These are phyloP conservation scores for Juncus inflexus DNA, from an alignment of 176 grass and related monocot species.

Conservation along the genomic window DNA sequence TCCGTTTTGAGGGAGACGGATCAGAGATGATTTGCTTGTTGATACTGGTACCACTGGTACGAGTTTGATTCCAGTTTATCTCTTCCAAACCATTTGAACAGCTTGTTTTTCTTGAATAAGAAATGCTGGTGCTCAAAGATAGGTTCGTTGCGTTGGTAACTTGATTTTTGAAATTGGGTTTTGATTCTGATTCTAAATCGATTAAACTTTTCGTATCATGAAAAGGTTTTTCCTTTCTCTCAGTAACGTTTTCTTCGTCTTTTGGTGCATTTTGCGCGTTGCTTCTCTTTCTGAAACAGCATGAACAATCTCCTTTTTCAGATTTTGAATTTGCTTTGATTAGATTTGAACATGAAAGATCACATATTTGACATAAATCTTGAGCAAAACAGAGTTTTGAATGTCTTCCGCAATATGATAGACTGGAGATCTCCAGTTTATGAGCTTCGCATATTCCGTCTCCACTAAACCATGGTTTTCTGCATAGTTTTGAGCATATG, in stretches of 20 bases:
- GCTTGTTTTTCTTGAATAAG: conserved; percentile 15
- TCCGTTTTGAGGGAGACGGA: conserved; percentile 1
- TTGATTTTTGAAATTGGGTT: conserved; percentile 23
- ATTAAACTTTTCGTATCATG: conserved; percentile 32
- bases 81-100: conserved; percentile 17
- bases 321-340: conserved; percentile 25
- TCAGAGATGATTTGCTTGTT: too few species aligned
- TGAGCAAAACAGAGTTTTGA: conserved; percentile 46
- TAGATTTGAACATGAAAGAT: conserved; percentile 37
- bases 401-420: conserved; percentile 63
- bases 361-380: conserved; percentile 57
- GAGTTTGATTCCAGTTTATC: conserved; percentile 22
- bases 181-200: conserved; percentile 51
- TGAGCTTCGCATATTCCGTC: conserved; percentile 76
- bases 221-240: conserved; percentile 28
- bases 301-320: conserved; percentile 36
- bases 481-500: conserved; percentile 71
- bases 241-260: not conserved
- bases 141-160: conserved; percentile 18
- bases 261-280: not conserved
- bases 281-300: conserved; percentile 29
- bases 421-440: conserved; percentile 70
- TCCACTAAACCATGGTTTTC: conserved; percentile 70
- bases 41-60: not conserved
- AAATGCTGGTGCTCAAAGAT: conserved; percentile 20